A percentile compares a stretch with the other conserved stretches of the same genome.
phyloP scores from a whole-genome alignment of 352 stramenopile species.

The Phytopythium chamaehyphon region DNA sequence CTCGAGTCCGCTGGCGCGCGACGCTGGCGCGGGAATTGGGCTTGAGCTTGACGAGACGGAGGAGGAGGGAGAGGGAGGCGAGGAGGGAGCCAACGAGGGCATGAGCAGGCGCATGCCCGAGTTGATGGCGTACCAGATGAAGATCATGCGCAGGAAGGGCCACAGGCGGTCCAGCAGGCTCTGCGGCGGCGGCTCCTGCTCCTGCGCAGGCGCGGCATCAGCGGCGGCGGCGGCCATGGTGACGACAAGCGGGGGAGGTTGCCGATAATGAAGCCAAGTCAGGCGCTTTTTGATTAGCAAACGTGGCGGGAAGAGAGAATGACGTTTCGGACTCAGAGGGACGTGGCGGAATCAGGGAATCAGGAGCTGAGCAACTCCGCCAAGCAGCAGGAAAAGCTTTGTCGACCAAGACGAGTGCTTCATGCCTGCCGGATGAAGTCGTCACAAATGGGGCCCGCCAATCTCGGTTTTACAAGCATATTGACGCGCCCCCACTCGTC shows the following conservation, averaged over 20 bases:
- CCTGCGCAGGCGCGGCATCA: conserved; percentile 3
- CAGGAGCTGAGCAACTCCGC: no score
- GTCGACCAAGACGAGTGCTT: no score
- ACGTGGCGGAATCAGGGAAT: no score
- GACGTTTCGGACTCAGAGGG: no score
- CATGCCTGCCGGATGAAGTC: no score
- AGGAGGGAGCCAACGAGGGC: conserved; percentile 4
- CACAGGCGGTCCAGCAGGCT: conserved; percentile 56
- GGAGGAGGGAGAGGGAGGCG: conserved; percentile 4
- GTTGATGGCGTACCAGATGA: conserved; percentile 82
- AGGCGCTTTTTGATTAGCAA: no score
- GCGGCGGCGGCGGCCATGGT: conserved; percentile 11
- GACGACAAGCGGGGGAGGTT: background rate
- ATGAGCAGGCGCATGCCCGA: conserved; percentile 39
- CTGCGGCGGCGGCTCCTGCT: conserved; percentile 18
- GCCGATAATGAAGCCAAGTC: no score
- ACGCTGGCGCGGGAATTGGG: background rate
- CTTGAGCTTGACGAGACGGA: background rate
- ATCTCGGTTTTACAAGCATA: no score
- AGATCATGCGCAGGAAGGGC: conserved; percentile 67
- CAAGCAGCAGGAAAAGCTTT: no score
- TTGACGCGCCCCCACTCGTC: no score
- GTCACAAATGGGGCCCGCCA: no score
- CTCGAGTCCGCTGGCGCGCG: conserved; percentile 3
- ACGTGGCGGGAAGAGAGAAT: no score